Conservation (phyloP, 2,329 filamentous ascomycete genomes). For the Beauveria sp. region DNA sequence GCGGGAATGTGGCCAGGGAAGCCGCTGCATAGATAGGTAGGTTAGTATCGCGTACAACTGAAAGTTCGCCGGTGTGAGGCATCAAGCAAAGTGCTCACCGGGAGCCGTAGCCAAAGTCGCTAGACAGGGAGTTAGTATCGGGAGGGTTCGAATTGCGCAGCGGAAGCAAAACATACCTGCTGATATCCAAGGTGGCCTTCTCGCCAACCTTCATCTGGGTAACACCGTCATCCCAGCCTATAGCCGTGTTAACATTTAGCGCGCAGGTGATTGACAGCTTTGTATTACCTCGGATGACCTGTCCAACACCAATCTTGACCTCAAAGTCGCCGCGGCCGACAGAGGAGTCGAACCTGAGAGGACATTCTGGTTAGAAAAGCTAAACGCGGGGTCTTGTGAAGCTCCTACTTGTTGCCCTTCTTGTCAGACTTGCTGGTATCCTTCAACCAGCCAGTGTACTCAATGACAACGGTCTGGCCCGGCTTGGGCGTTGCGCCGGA, state of each 20-base stretch:
- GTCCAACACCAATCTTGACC: slow-evolving; percentile 70
- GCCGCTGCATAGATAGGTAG: slow-evolving; percentile 43
- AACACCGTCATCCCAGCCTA: slow-evolving; percentile 83
- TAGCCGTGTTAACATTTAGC: slow-evolving; percentile 12
- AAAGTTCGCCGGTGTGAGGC: background rate
- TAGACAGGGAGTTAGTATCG: slow-evolving; percentile 22
- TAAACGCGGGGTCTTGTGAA: slow-evolving; percentile 6
- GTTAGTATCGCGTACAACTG: slow-evolving; percentile 8
- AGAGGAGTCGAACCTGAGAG: slow-evolving; percentile 78
- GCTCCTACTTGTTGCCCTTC: slow-evolving; percentile 64
- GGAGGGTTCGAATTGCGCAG: background rate
- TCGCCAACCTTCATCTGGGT: slow-evolving; percentile 82
- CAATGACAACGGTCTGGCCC: slow-evolving; percentile 73
- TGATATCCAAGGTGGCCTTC: slow-evolving; percentile 78
- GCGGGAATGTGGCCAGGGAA: slow-evolving; percentile 73
- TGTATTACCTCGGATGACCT: slow-evolving; percentile 73
- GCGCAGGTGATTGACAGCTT: background rate
- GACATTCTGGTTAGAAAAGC: background rate
- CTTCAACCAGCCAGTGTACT: slow-evolving; percentile 86
- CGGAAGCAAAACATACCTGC: slow-evolving; percentile 45
- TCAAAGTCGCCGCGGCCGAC: slow-evolving; percentile 69
- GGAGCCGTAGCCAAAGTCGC: slow-evolving; percentile 58
- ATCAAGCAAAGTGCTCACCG: slow-evolving; percentile 35
- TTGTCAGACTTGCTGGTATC: slow-evolving; percentile 52
- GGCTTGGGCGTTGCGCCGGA: slow-evolving; percentile 50